A percentile compares a stretch with the other conserved stretches of the same genome.
phyloP scores from a whole-genome alignment of 1,139 yeast species.

The Saccharomyces pastorianus region DNA sequence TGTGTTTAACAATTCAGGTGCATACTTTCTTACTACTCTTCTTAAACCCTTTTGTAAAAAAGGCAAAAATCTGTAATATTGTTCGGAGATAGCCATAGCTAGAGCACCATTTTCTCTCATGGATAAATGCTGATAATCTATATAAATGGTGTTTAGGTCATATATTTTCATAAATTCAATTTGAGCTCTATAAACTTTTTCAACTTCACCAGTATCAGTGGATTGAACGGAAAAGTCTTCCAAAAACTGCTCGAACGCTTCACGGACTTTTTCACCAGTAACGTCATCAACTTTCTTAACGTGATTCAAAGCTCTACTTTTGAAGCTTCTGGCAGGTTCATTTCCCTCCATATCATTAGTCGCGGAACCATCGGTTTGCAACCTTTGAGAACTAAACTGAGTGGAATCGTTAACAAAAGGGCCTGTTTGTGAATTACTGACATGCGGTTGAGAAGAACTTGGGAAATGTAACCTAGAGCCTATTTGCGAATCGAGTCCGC shows the following conservation, averaged over 20 bases:
- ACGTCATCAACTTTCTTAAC: constrained; percentile 85
- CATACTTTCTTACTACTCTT: constrained; percentile 62
- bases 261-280: constrained; percentile 89
- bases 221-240: constrained; percentile 43
- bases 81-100: constrained; percentile 83
- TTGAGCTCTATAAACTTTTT: constrained; percentile 66
- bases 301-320: constrained; percentile 41
- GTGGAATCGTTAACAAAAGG: constrained; percentile 11
- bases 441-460: constrained; percentile 31
- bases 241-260: constrained; percentile 78
- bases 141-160: constrained; percentile 71
- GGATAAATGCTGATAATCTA: constrained; percentile 74
- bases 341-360: constrained; percentile 18
- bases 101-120: constrained; percentile 77
- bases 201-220: constrained; percentile 32
- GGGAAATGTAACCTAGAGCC: constrained; percentile 26
- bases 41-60: constrained; percentile 70
- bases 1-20: constrained; percentile 49
- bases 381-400: constrained; percentile 21
- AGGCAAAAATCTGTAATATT: constrained; percentile 87
- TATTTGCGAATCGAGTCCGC: constrained; percentile 22
- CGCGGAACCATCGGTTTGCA: constrained; percentile 14
- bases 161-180: constrained; percentile 71
- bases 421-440: constrained; percentile 7
- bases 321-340: constrained; percentile 25